Conservation (phyloP, 225 moss, liverwort and hornwort species). For the Bryoerythrophyllum caledonicum region DNA sequence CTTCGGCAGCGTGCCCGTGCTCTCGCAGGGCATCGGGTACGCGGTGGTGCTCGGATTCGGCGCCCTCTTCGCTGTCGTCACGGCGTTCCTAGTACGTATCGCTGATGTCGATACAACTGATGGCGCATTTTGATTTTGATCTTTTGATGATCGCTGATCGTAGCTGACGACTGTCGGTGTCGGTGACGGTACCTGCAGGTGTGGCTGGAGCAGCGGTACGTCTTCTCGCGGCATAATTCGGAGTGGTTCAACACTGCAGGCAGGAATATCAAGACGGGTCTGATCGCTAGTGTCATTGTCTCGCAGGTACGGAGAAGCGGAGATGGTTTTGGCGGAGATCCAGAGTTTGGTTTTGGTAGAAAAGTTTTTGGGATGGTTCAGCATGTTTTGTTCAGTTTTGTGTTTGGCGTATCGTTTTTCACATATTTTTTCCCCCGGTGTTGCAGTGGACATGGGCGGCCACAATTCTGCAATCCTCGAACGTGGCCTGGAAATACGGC, state of each 20-base stretch:
- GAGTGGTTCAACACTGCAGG: constrained; percentile 99
- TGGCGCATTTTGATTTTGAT: neutral
- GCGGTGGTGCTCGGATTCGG: constrained; percentile 86
- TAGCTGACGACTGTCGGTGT: neutral
- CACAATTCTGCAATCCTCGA: constrained; percentile 91
- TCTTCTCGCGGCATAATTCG: constrained; percentile 73
- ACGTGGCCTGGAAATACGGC: constrained; percentile 95
- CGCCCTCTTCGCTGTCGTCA: constrained; percentile 85
- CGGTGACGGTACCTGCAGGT: constrained; percentile 47
- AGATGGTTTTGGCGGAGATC: too few relatives aligned
- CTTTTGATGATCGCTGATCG: neutral
- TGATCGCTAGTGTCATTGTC: constrained; percentile 95
- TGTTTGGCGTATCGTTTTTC: too few relatives aligned
- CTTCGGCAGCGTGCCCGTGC: constrained; percentile 55
- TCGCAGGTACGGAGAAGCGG: constrained; percentile 59
- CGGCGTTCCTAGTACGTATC: constrained; percentile 66
- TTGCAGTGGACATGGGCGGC: constrained; percentile 99
- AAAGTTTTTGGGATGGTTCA: too few relatives aligned
- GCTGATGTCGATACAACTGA: neutral
- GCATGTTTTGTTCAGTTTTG: too few relatives aligned
- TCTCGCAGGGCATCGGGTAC: constrained; percentile 78
- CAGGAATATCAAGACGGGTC: constrained; percentile 89
- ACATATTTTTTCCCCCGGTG: neutral
- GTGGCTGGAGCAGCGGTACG: constrained; percentile 77
- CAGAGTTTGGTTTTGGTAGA: too few relatives aligned